Conservation (phyloP, 2,329 filamentous ascomycete species). For the Trichophyton benhamiae region DNA sequence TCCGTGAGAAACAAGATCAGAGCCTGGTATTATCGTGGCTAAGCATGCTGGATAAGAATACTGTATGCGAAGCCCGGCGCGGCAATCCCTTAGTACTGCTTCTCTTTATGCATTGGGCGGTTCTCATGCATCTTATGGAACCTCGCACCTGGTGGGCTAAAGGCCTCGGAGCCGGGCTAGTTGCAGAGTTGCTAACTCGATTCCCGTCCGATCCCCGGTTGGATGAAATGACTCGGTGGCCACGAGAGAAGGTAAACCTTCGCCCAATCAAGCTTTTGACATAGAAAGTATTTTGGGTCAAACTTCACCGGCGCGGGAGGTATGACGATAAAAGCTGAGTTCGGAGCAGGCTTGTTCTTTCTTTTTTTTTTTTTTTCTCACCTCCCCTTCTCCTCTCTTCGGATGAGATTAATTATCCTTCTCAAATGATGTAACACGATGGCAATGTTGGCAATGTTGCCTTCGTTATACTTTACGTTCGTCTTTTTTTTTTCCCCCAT, state of each 20-base stretch:
- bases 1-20: constrained; percentile 17
- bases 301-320: not conserved
- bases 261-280: not conserved
- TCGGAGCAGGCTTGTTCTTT: not conserved
- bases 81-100: constrained; percentile 14
- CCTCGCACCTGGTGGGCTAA: constrained; percentile 15
- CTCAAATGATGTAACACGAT: not conserved
- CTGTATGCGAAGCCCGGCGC: constrained; percentile 11
- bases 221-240: constrained; percentile 9
- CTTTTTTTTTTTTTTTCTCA: too few relatives aligned
- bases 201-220: constrained; percentile 1
- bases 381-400: not conserved
- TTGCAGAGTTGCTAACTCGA: constrained; percentile 10
- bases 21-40: constrained; percentile 26
- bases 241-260: constrained; percentile 5
- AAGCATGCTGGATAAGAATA: constrained; percentile 13
- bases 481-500: not conserved
- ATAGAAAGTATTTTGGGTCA: not conserved
- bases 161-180: constrained; percentile 12
- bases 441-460: not conserved
- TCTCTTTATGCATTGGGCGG: constrained; percentile 17
- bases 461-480: not conserved
- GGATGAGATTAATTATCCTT: not conserved
- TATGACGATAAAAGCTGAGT: not conserved
- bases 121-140: constrained; percentile 14